Conservation (phyloP, 257 asterid genomes). For the Solanum sejunctum region DNA sequence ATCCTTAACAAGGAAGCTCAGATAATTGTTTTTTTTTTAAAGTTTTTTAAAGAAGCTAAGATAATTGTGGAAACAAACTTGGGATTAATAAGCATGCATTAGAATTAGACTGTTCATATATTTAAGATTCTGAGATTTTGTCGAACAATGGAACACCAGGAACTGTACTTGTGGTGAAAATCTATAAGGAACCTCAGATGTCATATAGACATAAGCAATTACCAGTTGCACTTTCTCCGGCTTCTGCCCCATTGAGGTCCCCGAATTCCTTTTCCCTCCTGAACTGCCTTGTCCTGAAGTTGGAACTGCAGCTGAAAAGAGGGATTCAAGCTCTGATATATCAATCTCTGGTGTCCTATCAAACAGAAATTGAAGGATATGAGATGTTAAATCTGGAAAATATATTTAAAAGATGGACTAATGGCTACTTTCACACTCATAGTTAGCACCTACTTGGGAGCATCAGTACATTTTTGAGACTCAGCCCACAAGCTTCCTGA, state of each 20-base stretch:
- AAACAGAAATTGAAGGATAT: conserved; percentile 3
- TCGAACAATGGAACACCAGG: neutral
- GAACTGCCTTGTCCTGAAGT: conserved; percentile 40
- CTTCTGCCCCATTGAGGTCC: conserved; percentile 49
- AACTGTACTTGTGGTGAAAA: neutral
- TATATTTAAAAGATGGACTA: neutral
- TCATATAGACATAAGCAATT: neutral
- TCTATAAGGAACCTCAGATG: neutral
- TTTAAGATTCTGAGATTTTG: neutral
- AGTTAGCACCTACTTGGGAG: conserved; percentile 50
- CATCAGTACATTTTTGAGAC: conserved; percentile 73
- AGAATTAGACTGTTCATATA: neutral
- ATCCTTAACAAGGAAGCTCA: neutral
- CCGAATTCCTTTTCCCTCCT: conserved; percentile 51
- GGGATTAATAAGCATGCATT: neutral
- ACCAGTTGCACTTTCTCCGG: conserved; percentile 95
- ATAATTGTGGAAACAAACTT: neutral
- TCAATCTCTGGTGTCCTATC: conserved; percentile 92
- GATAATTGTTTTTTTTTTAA: neutral
- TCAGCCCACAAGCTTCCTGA: conserved; percentile 99
- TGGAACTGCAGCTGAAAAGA: conserved; percentile 77
- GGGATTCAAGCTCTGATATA: conserved; percentile 83
- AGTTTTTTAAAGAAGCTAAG: neutral
- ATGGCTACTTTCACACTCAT: neutral
- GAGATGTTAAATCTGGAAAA: neutral